Percentiles rank a stretch among this genome's conserved stretches.
Conservation (phyloP, 805 yeast genomes). For the Barnettozyma wickerhamii region DNA sequence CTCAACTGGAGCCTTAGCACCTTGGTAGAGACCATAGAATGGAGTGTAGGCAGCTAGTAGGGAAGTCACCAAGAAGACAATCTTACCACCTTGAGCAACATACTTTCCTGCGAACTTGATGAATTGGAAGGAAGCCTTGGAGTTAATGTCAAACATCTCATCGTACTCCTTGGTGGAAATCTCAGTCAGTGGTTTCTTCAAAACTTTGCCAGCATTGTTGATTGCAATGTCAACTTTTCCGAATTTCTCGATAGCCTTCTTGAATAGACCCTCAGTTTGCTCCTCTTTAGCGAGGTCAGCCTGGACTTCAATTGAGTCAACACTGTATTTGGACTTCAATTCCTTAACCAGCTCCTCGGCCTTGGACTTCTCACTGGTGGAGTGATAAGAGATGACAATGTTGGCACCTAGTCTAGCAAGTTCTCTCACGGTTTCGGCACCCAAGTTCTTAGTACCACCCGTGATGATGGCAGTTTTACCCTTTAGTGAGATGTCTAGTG, state of each 20-base stretch:
- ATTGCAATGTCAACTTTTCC: conserved; percentile 60
- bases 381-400: conserved; percentile 52
- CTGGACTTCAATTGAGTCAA: conserved; percentile 30
- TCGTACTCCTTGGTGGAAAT: conserved; percentile 52
- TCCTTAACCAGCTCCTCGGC: conserved; percentile 36
- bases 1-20: conserved; percentile 54
- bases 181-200: conserved; percentile 56
- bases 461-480: conserved; percentile 53
- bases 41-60: conserved; percentile 62
- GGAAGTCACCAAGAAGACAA: conserved; percentile 57
- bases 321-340: conserved; percentile 31
- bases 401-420: conserved; percentile 52
- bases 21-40: conserved; percentile 50
- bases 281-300: conserved; percentile 30
- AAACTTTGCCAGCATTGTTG: conserved; percentile 62
- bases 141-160: conserved; percentile 46
- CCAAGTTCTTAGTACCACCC: conserved; percentile 62
- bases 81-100: conserved; percentile 48
- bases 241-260: conserved; percentile 37
- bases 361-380: conserved; percentile 32
- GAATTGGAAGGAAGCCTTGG: conserved; percentile 59
- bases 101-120: conserved; percentile 50
- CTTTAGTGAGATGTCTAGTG: conserved; percentile 24
- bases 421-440: conserved; percentile 47
- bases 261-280: conserved; percentile 42